Base-by-base conservation (phyloP, 768 basidiomycete species). In the Rhodotorula toruloides region DNA sequence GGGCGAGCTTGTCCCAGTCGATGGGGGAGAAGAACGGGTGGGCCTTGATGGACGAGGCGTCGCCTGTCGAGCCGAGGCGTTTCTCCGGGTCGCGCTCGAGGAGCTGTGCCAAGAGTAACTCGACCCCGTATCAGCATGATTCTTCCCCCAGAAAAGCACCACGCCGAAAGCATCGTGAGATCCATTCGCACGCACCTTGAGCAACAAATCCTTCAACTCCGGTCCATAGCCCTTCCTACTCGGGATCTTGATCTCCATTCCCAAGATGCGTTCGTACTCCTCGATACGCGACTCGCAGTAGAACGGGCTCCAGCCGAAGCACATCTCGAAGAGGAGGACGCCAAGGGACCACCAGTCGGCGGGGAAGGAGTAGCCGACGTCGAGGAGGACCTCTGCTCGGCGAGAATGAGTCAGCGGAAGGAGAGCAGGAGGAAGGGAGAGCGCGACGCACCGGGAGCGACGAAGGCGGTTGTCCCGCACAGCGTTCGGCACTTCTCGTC, bases 231-330 rank as follows among this genome's bases (percentile, higher is more conserved):
- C 67, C 34, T 54, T 50, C 58, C 61, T 67, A 36, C 53, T 55
- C 9, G 94, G 94, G 79, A 98, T 96, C 56, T 91, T 82, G 76
- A 98, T 94, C 82, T 94, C 96, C 65, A 91, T 91, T 76, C 93
- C 94, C n/a, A 63, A 29, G 61, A 73, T 73, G 25, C 63, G 90
- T 81, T 91, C 91, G 81, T 98, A 99, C 93, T 97, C 98, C 79
- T 93, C 90, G 77, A 98, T 90, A 1, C 89, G 92, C 75, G 93
- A 92, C 75, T 99, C 94, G 34, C 91, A 90, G 76, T 97, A 99
- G 80, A 98, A 99, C 40, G 94, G 94, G 74, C 89, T 91, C 91
- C 91, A 98, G 10, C 94, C 94, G 72, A 90, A 97, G 74, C 91
- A 94, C 94, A 99, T 99, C 79, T 99, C 94, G 76, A 96, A 99